Percentiles rank a stretch among this genome's conserved stretches.
Evolutionary conservation across 345 rosid species (phyloP).

Genomic region (Heritiera fomes): DNA sequence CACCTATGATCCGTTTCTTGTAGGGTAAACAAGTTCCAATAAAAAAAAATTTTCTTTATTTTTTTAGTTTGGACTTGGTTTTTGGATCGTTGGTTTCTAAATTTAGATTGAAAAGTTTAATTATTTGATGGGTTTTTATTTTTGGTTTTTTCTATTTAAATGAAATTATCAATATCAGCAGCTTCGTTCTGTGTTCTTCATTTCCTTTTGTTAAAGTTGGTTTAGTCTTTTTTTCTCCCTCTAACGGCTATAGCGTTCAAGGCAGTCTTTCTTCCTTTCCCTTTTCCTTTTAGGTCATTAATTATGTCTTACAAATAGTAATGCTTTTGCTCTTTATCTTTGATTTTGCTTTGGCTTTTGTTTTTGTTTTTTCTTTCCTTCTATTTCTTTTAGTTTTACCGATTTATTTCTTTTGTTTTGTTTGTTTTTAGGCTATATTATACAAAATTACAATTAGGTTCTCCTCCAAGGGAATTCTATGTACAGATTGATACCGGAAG

Average conservation of each 20-base stretch:
- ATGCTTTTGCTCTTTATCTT: conserved; percentile 4
- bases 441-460: conserved; percentile 75
- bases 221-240: background rate
- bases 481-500: conserved; percentile 98
- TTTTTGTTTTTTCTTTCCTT: background rate
- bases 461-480: conserved; percentile 81
- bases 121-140: background rate
- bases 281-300: background rate
- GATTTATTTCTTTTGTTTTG: conserved; percentile 11
- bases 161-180: background rate
- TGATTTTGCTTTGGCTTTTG: background rate
- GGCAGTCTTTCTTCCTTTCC: conserved; percentile 17
- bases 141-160: conserved; percentile 2
- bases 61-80: background rate
- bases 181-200: background rate
- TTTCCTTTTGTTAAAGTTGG: conserved; percentile 9
- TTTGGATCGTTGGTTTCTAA: conserved; percentile 4
- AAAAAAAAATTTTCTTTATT: background rate
- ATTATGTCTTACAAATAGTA: background rate
- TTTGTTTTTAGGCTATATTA: conserved; percentile 65
- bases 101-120: conserved; percentile 7
- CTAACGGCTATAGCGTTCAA: background rate
- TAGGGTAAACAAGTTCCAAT: conserved; percentile 58
- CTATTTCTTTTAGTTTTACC: background rate
- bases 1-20: conserved; percentile 76